phyloP scores from a whole-genome alignment of 805 yeast species.

The Candida gorgasii region DNA sequence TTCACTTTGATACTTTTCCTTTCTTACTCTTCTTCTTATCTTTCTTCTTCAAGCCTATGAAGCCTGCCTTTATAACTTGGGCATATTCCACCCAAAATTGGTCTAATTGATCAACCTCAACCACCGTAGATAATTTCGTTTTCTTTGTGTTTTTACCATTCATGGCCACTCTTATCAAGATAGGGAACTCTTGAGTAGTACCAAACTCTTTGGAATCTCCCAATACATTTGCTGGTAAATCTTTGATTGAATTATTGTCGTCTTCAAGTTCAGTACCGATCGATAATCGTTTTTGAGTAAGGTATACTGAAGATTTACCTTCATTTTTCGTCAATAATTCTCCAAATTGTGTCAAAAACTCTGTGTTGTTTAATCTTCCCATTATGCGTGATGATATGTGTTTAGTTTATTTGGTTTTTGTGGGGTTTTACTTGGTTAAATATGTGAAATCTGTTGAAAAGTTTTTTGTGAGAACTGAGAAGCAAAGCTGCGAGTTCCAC shows the following conservation, averaged over 20 bases:
- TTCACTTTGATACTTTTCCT: conserved; percentile 34
- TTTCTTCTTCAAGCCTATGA: conserved; percentile 77
- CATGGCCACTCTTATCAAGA: conserved; percentile 68
- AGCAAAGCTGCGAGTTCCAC: too few relatives aligned
- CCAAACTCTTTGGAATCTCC: conserved; percentile 15
- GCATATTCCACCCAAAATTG: conserved; percentile 78
- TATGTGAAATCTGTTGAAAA: too few relatives aligned
- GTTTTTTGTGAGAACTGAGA: neutral
- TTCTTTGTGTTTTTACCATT: conserved; percentile 50
- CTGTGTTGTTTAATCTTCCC: conserved; percentile 34
- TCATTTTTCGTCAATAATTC: conserved; percentile 26
- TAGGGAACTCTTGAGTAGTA: conserved; percentile 49
- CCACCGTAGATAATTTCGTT: conserved; percentile 71
- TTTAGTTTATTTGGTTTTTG: neutral
- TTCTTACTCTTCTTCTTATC: conserved; percentile 73
- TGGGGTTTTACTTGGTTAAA: too few relatives aligned
- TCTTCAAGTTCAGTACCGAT: conserved; percentile 27
- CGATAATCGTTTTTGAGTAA: conserved; percentile 57
- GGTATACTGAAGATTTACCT: conserved; percentile 54
- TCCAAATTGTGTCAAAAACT: conserved; percentile 29
- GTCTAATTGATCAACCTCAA: conserved; percentile 60
- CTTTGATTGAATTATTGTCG: conserved; percentile 17
- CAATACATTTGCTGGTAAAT: conserved; percentile 34
- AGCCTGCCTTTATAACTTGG: conserved; percentile 66
- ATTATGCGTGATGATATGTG: conserved; percentile 12